phyloP scores from a whole-genome alignment of 2,329 filamentous ascomycete species.

The Pseudogymnoascus sp. region DNA sequence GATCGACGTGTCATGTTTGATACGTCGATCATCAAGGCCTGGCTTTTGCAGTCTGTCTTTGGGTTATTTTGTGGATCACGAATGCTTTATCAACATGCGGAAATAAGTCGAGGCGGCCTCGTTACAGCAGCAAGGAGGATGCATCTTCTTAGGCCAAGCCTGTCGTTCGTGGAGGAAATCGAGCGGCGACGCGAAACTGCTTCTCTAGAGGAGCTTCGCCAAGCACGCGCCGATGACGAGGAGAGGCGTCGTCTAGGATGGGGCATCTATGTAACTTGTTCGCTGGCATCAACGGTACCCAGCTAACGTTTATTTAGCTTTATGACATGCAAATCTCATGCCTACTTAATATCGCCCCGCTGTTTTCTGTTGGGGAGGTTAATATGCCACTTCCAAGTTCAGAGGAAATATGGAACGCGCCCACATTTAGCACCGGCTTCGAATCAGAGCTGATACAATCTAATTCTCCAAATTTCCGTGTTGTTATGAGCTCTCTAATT shows the following conservation, averaged over 20 bases:
- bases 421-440: constrained; percentile 4
- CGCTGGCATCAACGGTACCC: neutral
- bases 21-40: constrained; percentile 15
- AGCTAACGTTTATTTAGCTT: constrained; percentile 11
- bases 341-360: constrained; percentile 15
- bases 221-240: constrained; percentile 15
- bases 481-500: constrained; percentile 14
- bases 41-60: constrained; percentile 16
- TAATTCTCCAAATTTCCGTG: constrained; percentile 13
- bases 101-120: constrained; percentile 17
- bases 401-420: constrained; percentile 15
- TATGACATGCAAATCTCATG: constrained; percentile 18
- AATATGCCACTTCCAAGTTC: constrained; percentile 15
- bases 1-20: constrained; percentile 18
- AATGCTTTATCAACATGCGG: constrained; percentile 18
- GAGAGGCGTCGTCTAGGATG: constrained; percentile 15
- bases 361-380: constrained; percentile 14
- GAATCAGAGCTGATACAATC: constrained; percentile 11
- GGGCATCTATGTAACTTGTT: constrained; percentile 15
- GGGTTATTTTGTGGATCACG: constrained; percentile 17
- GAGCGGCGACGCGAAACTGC: constrained; percentile 13
- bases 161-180: constrained; percentile 17
- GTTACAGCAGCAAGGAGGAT: constrained; percentile 18
- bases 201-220: constrained; percentile 12
- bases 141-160: constrained; percentile 17